Evolutionary conservation across 2,329 filamentous ascomycete genomes (phyloP), one percentile per base, ranked within the genome.

Genomic region (Trichoderma brevicompactum): DNA sequence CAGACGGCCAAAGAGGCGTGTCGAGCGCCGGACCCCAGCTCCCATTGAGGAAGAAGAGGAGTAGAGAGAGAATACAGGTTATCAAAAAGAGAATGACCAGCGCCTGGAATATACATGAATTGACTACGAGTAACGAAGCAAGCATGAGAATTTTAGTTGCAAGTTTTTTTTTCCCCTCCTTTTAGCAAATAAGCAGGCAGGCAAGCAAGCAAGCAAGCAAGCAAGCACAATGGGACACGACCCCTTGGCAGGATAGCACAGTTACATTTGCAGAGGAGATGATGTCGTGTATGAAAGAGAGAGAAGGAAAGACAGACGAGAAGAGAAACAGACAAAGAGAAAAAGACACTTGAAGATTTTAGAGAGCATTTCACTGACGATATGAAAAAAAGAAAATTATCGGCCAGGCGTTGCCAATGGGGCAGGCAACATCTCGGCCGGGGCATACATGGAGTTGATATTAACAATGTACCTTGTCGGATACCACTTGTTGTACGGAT

Each of bases 31-130:
- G 66, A 92, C 89, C 19, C 90, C 90, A 1, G 90, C 89, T 13
- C 85, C 87, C 6, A 90, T 92, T 64, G 87, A 90, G 72, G 89
- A 92, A 74, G 91, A 94, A 70, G 80, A 83, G 0, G 80, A 92
- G 41, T 94, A 94, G 68, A 44, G 2, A 9, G 40, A 46, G 3
- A 5, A 36, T 36, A 9, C 5, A 5, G 34, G 34, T 36, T 5
- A 36, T 36, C 5, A 52, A 36, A 15, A 38, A 9, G 19, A 46
- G 17, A n/a, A 15, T 46, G 36, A 28, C 23, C 23, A 41, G 46
- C 41, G 17, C 34, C 23, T 49, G 46, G 53, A 49, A 58, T 58
- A 60, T 53, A 40, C 9, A 55, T n/a, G 48, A 62, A 44, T 23
- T 15, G 40, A 53, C 41, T 23, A 62, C 48, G 48, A 53, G 28